Conservation (phyloP, 768 basidiomycete genomes). For the Russula foetens region DNA sequence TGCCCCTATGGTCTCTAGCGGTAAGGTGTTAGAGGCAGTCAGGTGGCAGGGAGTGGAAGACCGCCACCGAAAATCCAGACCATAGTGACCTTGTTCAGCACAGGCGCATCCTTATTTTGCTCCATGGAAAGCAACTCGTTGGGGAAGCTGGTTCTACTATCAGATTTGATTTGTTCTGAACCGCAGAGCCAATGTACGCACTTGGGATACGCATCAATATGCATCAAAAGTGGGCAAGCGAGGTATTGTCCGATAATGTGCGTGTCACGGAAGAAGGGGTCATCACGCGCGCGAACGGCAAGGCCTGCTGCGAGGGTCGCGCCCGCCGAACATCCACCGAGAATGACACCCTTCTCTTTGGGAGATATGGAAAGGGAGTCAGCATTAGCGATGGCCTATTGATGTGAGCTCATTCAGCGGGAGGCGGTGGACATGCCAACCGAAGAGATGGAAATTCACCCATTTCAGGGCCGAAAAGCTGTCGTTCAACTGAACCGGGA, state of each 20-base stretch:
- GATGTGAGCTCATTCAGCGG: too few species aligned
- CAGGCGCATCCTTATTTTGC: neutral
- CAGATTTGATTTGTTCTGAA: neutral
- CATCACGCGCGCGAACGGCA: conserved; percentile 21
- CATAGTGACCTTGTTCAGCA: neutral
- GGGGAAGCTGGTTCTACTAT: neutral
- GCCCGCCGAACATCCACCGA: conserved; percentile 24
- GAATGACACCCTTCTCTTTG: conserved; percentile 21
- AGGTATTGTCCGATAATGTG: conserved; percentile 25
- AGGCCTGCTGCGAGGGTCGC: conserved; percentile 22
- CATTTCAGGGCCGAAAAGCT: conserved; percentile 23
- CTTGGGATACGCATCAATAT: conserved; percentile 21
- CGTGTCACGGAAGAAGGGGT: conserved; percentile 19
- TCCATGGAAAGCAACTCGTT: conserved; percentile 2
- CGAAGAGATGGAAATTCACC: conserved; percentile 4
- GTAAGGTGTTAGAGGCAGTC: neutral
- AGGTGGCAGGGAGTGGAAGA: neutral
- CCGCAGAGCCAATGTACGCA: neutral
- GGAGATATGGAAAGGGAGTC: conserved; percentile 12
- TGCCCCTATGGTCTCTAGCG: neutral
- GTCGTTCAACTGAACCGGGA: conserved; percentile 22
- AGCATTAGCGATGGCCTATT: conserved; percentile 12
- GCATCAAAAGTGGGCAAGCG: conserved; percentile 18
- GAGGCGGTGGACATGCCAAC: too few species aligned
- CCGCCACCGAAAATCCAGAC: neutral